phyloP scores from a whole-genome alignment of 305 asterid species.

The Fraxinus nigra region DNA sequence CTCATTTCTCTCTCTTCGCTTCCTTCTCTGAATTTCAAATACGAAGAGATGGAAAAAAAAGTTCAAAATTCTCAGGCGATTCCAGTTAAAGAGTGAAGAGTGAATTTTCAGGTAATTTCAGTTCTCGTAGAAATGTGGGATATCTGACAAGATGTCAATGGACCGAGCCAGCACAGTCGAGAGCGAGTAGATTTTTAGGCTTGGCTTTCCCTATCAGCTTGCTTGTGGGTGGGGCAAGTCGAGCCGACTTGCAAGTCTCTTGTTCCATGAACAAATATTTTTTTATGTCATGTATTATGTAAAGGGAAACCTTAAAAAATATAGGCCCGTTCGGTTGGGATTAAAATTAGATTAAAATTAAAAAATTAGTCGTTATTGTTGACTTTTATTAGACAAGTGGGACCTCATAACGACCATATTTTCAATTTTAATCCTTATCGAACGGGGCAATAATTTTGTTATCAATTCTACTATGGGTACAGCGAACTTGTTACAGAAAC shows the following conservation, averaged over 20 bases:
- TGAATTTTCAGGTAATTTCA: neutral
- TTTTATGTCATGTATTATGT: too few species aligned
- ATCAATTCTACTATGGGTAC: too few species aligned
- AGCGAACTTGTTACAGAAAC: too few species aligned
- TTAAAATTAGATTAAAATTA: too few species aligned
- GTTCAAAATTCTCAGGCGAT: neutral
- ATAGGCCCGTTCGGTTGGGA: too few species aligned
- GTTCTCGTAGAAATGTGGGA: neutral
- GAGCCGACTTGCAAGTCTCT: neutral
- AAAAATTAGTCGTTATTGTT: too few species aligned
- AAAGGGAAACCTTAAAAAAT: too few species aligned
- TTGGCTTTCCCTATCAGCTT: neutral
- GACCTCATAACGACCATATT: too few species aligned
- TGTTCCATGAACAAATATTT: neutral
- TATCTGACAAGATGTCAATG: neutral
- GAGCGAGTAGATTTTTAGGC: neutral
- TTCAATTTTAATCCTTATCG: too few species aligned
- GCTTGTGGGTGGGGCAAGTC: neutral
- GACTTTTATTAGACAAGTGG: too few species aligned
- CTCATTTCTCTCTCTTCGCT: conserved; percentile 30
- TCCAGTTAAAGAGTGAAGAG: neutral
- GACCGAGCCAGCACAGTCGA: neutral
- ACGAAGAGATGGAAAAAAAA: neutral
- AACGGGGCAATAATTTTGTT: too few species aligned
- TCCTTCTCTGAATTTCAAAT: neutral